Evolutionary conservation across 345 rosid species (phyloP), one percentile per base, ranked within the genome.

Genomic region (Pelargonium nanum): DNA sequence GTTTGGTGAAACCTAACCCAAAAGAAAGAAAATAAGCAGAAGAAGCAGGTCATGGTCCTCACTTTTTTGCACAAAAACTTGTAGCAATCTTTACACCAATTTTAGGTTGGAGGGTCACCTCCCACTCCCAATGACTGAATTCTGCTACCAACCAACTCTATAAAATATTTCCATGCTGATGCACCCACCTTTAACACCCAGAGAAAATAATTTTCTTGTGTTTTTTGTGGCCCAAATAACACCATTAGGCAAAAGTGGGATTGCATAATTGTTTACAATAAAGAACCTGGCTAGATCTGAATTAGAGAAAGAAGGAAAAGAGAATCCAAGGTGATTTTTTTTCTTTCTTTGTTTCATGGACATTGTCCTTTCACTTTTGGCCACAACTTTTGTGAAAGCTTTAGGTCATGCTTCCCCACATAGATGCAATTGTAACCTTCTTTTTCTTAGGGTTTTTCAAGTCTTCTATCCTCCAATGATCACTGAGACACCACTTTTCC

Each of bases 321-420:
- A 58, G 17, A 50, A 76, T 72, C 80, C 80, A 54, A 76, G 22
- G 74, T 25, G 59, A 59, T 62, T 20, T 68, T 63, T 7, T 28
- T 28, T 2, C 7, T 28, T 28, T 28, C 3, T 28, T 3, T 28
- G 3, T 28, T 28, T 3, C 3, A 28, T 56, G 24, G 24, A 55
- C 2, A 0, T 32, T 24, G 6, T 26, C 8, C 19, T 69, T 66
- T 16, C 51, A 23, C 15, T 65, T 44, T 2, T 66, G 64, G 21
- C 60, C 67, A 25, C 21, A 53, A 51, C 60, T 45, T 57, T 65
- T 45, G 4, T 30, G 55, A 72, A 34, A n/a, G 32, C 30, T 53
- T 51, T 32, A 32, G 26, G 59, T 68, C 51, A 57, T 67, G 70
- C 65, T 23, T 60, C 64, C 66, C 50, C 2, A 19, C 15, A 28